These are phyloP conservation scores for Aspergillus sp. DNA, from an alignment of 2,329 filamentous ascomycete genomes.

Conservation along the genomic window DNA sequence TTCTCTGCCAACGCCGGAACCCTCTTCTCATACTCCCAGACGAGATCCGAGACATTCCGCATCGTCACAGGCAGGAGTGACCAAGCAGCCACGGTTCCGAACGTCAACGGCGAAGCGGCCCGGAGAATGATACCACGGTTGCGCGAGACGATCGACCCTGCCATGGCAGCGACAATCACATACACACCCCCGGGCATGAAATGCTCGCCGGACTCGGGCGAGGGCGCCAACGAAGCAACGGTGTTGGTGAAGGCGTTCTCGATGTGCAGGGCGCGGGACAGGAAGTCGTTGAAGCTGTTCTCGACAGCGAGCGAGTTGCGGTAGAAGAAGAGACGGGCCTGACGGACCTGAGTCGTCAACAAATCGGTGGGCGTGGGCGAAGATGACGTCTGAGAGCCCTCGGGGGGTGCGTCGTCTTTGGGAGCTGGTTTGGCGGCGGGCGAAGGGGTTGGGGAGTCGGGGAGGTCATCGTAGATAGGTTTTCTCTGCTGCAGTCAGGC, in stretches of 20 bases:
- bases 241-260: slow-evolving; percentile 88
- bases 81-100: slow-evolving; percentile 78
- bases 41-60: slow-evolving; percentile 73
- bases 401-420: background rate
- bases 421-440: slow-evolving; percentile 8
- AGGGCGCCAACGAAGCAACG: slow-evolving; percentile 76
- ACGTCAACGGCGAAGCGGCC: slow-evolving; percentile 63
- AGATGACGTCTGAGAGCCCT: slow-evolving; percentile 21
- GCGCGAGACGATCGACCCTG: slow-evolving; percentile 80
- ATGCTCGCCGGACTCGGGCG: slow-evolving; percentile 76
- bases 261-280: slow-evolving; percentile 72
- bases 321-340: slow-evolving; percentile 73
- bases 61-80: slow-evolving; percentile 80
- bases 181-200: slow-evolving; percentile 86
- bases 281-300: slow-evolving; percentile 70
- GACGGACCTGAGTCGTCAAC: slow-evolving; percentile 72
- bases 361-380: slow-evolving; percentile 79
- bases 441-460: slow-evolving; percentile 17
- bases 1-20: slow-evolving; percentile 75
- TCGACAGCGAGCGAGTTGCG: slow-evolving; percentile 65
- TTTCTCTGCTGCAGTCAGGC: slow-evolving; percentile 24
- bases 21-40: slow-evolving; percentile 88
- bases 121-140: slow-evolving; percentile 81
- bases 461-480: slow-evolving; percentile 38
- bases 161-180: slow-evolving; percentile 89